These are phyloP conservation scores for Neonectria coccinea DNA, from an alignment of 2,329 filamentous ascomycete genomes.

Conservation along the genomic window DNA sequence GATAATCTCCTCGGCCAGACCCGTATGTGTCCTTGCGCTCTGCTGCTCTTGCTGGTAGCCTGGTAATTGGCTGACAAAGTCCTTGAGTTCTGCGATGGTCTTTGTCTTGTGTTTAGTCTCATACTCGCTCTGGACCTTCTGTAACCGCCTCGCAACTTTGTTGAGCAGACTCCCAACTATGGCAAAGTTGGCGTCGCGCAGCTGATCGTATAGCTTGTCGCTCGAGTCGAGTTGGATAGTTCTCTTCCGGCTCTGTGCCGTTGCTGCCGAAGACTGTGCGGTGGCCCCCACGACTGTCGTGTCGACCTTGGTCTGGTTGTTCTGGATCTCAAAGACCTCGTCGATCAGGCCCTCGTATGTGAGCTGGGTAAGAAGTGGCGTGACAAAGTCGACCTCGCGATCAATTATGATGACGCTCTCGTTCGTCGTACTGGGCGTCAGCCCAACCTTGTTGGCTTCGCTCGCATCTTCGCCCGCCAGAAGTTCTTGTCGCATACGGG, in stretches of 20 bases:
- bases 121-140: slow-evolving; percentile 85
- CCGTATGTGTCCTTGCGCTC: slow-evolving; percentile 91
- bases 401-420: slow-evolving; percentile 96
- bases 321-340: slow-evolving; percentile 89
- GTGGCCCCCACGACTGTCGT: slow-evolving; percentile 86
- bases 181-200: slow-evolving; percentile 94
- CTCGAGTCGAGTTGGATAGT: slow-evolving; percentile 90
- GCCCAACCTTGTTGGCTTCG: slow-evolving; percentile 71
- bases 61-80: slow-evolving; percentile 94
- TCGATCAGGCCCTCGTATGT: slow-evolving; percentile 98
- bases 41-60: slow-evolving; percentile 94
- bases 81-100: slow-evolving; percentile 89
- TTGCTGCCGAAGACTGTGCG: slow-evolving; percentile 69
- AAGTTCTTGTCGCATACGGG: slow-evolving; percentile 92
- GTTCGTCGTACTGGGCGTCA: slow-evolving; percentile 86
- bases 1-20: slow-evolving; percentile 93
- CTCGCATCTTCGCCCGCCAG: slow-evolving; percentile 80
- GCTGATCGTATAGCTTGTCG: slow-evolving; percentile 87
- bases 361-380: slow-evolving; percentile 89
- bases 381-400: slow-evolving; percentile 93
- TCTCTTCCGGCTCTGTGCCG: slow-evolving; percentile 76
- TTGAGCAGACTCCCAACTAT: slow-evolving; percentile 91
- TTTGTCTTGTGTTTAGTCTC: slow-evolving; percentile 90
- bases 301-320: slow-evolving; percentile 94
- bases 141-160: slow-evolving; percentile 87